A percentile compares a stretch with the other conserved stretches of the same genome.
phyloP scores from a whole-genome alignment of 2,329 filamentous ascomycete species.

The Dendryphion nanum region DNA sequence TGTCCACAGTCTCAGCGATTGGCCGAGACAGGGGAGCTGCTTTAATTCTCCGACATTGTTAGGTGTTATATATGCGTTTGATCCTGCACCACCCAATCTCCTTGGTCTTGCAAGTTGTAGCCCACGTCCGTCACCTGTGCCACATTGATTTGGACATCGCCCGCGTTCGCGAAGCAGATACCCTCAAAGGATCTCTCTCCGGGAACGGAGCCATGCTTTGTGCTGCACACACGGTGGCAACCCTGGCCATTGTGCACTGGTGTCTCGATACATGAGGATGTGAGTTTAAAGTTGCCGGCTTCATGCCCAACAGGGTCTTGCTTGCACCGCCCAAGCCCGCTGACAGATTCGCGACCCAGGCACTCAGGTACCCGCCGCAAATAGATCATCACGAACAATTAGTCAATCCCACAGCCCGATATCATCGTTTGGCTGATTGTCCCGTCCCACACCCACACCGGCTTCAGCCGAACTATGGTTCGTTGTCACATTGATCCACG shows the following conservation, averaged over 20 bases:
- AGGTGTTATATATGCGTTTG: conserved; percentile 1
- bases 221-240: conserved; percentile 4
- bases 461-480: conserved; percentile 13
- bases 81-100: too few relatives aligned
- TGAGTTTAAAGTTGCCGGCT: background rate
- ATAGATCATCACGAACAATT: conserved; percentile 6
- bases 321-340: background rate
- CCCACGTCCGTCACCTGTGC: background rate
- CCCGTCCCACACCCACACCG: background rate
- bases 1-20: conserved; percentile 1
- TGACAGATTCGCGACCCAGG: conserved; percentile 3
- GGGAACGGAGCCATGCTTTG: conserved; percentile 7
- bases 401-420: conserved; percentile 1
- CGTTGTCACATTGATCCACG: conserved; percentile 6
- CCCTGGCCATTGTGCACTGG: conserved; percentile 3
- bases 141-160: background rate
- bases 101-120: too few relatives aligned
- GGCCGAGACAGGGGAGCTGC: conserved; percentile 2
- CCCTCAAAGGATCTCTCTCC: conserved; percentile 3
- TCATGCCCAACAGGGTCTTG: conserved; percentile 14
- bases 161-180: conserved; percentile 1
- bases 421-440: conserved; percentile 3
- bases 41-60: conserved; percentile 14
- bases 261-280: conserved; percentile 3
- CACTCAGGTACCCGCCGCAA: conserved; percentile 1